Percentiles rank a stretch among this genome's conserved stretches.
Evolutionary conservation across 768 basidiomycete genomes (phyloP).

Genomic region (Lentinus tigrinus): DNA sequence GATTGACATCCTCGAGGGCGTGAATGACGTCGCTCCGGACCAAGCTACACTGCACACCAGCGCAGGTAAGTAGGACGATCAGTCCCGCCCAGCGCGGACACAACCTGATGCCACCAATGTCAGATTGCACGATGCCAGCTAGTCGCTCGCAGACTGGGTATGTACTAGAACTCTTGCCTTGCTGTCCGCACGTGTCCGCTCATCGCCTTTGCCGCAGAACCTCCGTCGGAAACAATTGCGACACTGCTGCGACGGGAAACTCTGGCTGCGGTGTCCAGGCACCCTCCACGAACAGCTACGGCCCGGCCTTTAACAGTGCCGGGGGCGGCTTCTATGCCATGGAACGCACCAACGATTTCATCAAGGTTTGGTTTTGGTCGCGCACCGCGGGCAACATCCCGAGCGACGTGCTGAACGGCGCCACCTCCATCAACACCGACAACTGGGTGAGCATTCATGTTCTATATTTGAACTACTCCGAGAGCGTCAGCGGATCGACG

Average conservation of each 20-base stretch:
- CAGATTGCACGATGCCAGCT: neutral
- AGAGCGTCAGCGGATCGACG: too few species aligned
- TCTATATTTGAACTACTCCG: neutral
- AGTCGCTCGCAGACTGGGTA: neutral
- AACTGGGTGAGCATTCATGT: slow-evolving; percentile 44
- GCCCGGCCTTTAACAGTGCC: slow-evolving; percentile 52
- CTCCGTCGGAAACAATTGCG: slow-evolving; percentile 44
- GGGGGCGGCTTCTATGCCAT: slow-evolving; percentile 70
- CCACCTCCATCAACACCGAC: slow-evolving; percentile 42
- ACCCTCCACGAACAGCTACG: slow-evolving; percentile 45
- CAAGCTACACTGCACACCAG: slow-evolving; percentile 56
- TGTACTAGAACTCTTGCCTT: neutral
- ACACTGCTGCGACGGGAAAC: slow-evolving; percentile 46
- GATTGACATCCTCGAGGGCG: slow-evolving; percentile 52
- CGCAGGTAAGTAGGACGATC: slow-evolving; percentile 36
- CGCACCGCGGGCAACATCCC: slow-evolving; percentile 45
- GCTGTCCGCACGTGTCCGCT: neutral
- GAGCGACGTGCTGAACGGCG: slow-evolving; percentile 42
- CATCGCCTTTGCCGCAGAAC: neutral
- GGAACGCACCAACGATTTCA: slow-evolving; percentile 52
- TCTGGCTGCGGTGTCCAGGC: slow-evolving; percentile 54
- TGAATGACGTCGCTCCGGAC: slow-evolving; percentile 54
- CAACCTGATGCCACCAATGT: neutral
- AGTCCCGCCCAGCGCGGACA: too few species aligned
- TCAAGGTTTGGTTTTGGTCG: slow-evolving; percentile 76